Evolutionary conservation across 1,284 basidiomycete species (phyloP).

Genomic region (Pseudozyma thailandica): DNA sequence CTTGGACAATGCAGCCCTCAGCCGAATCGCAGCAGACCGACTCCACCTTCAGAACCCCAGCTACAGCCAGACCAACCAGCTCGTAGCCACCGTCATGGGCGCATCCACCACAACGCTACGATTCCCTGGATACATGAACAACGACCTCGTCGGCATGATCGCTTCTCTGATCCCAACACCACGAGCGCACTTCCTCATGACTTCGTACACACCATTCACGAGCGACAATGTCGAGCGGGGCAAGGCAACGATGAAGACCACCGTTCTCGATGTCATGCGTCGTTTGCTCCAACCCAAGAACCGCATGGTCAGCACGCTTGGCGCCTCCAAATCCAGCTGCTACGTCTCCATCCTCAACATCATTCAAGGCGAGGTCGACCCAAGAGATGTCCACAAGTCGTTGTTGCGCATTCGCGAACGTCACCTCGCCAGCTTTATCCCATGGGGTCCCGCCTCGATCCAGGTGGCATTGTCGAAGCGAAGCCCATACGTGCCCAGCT

Average conservation of each 20-base stretch:
- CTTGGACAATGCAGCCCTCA: constrained; percentile 92
- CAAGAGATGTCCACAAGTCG: constrained; percentile 98
- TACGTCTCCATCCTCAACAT: constrained; percentile 99
- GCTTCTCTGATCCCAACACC: constrained; percentile 97
- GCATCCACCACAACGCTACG: constrained; percentile 96
- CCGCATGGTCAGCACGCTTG: constrained; percentile 91
- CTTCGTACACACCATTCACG: constrained; percentile 98
- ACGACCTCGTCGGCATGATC: constrained; percentile 91
- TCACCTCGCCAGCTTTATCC: constrained; percentile 96
- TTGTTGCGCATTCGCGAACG: constrained; percentile 94
- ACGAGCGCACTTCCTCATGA: constrained; percentile 99
- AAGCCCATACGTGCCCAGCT: constrained; percentile 87
- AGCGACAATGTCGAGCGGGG: constrained; percentile 74
- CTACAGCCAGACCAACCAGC: constrained; percentile 75
- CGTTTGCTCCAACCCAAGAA: constrained; percentile 97
- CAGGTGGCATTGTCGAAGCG: constrained; percentile 94
- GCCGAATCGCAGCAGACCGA: constrained; percentile 89
- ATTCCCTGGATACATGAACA: constrained; percentile 99
- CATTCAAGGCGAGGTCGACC: constrained; percentile 96
- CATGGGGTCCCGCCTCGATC: constrained; percentile 98
- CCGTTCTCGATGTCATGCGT: constrained; percentile 94
- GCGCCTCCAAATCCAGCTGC: constrained; percentile 63
- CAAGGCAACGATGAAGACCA: constrained; percentile 67
- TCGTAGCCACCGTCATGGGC: constrained; percentile 70
- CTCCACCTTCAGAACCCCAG: constrained; percentile 89